Conservation (phyloP, 345 rosid genomes). For the Corymbia maculata region DNA sequence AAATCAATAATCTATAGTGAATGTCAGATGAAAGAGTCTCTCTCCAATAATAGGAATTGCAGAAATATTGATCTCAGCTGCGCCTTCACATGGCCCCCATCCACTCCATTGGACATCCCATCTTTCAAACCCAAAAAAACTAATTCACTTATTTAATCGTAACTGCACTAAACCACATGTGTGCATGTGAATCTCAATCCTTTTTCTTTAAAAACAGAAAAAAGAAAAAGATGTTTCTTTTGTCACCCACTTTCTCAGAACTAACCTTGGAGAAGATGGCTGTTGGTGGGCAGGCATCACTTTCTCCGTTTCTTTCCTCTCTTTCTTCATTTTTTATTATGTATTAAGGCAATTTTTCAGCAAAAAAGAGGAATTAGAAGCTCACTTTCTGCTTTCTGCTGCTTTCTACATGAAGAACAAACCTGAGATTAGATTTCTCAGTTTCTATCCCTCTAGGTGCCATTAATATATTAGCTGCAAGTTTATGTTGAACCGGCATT, state of each 20-base stretch:
- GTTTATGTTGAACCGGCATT: not conserved
- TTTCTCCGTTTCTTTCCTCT: not conserved
- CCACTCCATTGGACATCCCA: not conserved
- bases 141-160: not conserved
- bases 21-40: not conserved
- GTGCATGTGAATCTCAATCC: conserved; percentile 12
- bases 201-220: not conserved
- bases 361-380: not conserved
- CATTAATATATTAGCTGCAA: not conserved
- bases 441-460: not conserved
- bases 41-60: conserved; percentile 5
- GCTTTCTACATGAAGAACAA: not conserved
- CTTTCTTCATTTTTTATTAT: not conserved
- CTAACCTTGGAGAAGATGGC: not conserved
- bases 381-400: not conserved
- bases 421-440: not conserved
- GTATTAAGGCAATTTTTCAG: not conserved
- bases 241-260: not conserved
- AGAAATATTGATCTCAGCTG: not conserved
- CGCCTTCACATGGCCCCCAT: conserved; percentile 14
- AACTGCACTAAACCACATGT: conserved; percentile 4
- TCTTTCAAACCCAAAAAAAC: not conserved
- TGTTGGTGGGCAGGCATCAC: not conserved
- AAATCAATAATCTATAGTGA: not conserved
- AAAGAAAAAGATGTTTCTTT: not conserved